Conservation (phyloP, 2,329 filamentous ascomycete genomes). For the Periconia sp. region DNA sequence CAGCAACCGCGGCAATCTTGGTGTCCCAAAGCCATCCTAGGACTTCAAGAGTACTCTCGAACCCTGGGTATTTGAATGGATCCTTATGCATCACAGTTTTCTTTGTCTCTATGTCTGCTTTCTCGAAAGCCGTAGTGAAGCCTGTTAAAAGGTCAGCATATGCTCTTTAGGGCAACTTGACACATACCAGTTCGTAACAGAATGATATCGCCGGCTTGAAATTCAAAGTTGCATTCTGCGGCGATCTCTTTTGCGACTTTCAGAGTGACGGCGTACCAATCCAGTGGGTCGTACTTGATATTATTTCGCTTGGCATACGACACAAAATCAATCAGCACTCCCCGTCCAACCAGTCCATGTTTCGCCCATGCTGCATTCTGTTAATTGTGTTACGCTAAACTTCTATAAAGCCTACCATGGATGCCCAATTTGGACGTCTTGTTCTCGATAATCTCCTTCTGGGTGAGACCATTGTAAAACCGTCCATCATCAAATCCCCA, state of each 20-base stretch:
- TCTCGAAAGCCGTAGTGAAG: slow-evolving; percentile 23
- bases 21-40: slow-evolving; percentile 29
- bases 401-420: slow-evolving; percentile 15
- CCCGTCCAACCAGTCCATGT: slow-evolving; percentile 28
- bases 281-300: slow-evolving; percentile 25
- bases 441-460: slow-evolving; percentile 22
- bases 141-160: slow-evolving; percentile 4
- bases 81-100: slow-evolving; percentile 22
- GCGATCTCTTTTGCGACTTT: slow-evolving; percentile 22
- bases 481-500: slow-evolving; percentile 26
- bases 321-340: slow-evolving; percentile 29
- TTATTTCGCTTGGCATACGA: slow-evolving; percentile 21
- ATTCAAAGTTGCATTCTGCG: slow-evolving; percentile 19
- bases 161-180: not conserved
- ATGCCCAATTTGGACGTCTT: slow-evolving; percentile 23
- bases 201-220: slow-evolving; percentile 29
- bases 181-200: slow-evolving; percentile 25
- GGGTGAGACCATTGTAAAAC: slow-evolving; percentile 28
- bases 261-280: slow-evolving; percentile 20
- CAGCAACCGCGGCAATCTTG: slow-evolving; percentile 43
- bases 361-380: slow-evolving; percentile 23
- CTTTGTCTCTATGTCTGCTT: slow-evolving; percentile 18
- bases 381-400: not conserved
- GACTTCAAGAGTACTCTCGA: slow-evolving; percentile 20
- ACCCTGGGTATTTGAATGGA: slow-evolving; percentile 26